Base-by-base conservation (phyloP, 768 basidiomycete species). In the Psilocybe azurescens region DNA sequence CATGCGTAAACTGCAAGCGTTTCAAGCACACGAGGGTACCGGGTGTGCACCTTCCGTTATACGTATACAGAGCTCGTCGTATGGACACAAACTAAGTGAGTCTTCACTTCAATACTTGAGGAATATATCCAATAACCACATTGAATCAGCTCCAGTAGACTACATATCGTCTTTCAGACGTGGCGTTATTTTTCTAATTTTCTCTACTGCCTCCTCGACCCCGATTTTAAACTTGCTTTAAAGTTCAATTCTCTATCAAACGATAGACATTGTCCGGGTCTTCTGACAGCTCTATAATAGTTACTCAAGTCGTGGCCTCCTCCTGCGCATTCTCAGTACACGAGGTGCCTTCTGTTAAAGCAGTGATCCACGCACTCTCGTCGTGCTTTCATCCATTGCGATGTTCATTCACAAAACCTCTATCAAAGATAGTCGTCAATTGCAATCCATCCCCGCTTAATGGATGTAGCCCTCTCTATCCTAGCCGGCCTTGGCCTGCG, bases 381-480 rank as follows among this genome's bases (percentile, higher is more conserved):
- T 68, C 71, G 68, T 69, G 70, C 62, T 68, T 56, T 61, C 56
- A 48, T 53, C 63, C 61, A 63, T 41, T 70, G 70, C 71, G 52
- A 74, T 71, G 70, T 67, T 54, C 67, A 62, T 63, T 61, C 58
- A 56, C 56, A 56, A 53, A 54, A 57, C 61, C 41, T 44, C 57
- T 53, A 57, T 60, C 62, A 44, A 58, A 67, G 67, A 68, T 67
- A 69, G 63, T 53, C 30, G 55, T 58, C 38, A 57, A 32, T 51
- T 58, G 33, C 62, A 62, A 65, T 60, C 58, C 41, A 39, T 57
- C 39, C 58, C 59, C 39, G 54, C 41, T 29, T 63, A 71, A 83
- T 83, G 81, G 79, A 83, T 66, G 70, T 79, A 58, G 59, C 76
- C 14, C 69, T 81, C 66, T 75, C 79, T 50, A 74, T 81, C 61